Evolutionary conservation across 345 rosid species (phyloP).

Genomic region (Acer campestre): DNA sequence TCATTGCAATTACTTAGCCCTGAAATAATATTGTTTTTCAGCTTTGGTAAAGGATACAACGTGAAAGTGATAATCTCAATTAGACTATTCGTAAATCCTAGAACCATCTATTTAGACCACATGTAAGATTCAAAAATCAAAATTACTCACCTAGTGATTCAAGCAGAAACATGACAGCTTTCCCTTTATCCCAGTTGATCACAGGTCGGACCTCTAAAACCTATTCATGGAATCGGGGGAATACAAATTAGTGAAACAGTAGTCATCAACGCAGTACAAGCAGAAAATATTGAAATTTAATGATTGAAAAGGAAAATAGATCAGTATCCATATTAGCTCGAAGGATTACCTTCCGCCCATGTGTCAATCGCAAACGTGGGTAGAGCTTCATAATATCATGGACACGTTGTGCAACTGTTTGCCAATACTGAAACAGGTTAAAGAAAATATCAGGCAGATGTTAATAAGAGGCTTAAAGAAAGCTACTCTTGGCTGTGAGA

Average conservation of each 20-base stretch:
- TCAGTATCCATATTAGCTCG: neutral
- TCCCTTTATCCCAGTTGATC: slow-evolving; percentile 96
- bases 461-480: slow-evolving; percentile 1
- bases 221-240: slow-evolving; percentile 35
- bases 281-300: neutral
- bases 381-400: slow-evolving; percentile 50
- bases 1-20: slow-evolving; percentile 71
- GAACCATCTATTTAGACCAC: neutral
- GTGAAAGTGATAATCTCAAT: neutral
- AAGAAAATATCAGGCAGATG: slow-evolving; percentile 1
- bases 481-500: neutral
- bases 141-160: slow-evolving; percentile 79
- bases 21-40: slow-evolving; percentile 22
- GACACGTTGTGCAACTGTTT: slow-evolving; percentile 55
- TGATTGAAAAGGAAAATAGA: neutral
- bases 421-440: slow-evolving; percentile 55
- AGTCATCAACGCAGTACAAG: neutral
- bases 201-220: slow-evolving; percentile 94
- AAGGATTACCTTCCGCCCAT: slow-evolving; percentile 71
- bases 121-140: neutral
- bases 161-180: slow-evolving; percentile 84
- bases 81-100: neutral
- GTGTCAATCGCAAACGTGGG: slow-evolving; percentile 62
- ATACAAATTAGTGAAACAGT: neutral
- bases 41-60: neutral